Conservation (phyloP, 208 protist species). For the Leishmania martiniquensis region DNA sequence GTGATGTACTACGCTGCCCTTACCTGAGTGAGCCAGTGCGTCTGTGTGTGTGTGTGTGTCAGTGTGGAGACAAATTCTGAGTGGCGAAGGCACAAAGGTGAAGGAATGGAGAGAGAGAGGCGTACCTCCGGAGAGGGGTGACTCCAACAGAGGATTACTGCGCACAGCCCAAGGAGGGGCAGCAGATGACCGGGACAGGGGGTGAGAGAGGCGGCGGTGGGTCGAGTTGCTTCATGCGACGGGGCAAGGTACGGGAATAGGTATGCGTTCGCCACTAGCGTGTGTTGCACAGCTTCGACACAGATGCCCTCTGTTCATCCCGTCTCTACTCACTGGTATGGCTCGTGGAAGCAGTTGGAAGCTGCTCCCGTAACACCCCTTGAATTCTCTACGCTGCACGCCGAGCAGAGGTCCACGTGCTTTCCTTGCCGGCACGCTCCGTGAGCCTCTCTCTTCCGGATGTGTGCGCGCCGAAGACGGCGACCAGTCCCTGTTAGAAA, state of each 20-base stretch:
- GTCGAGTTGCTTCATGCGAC: neutral
- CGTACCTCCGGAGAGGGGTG: too few species aligned
- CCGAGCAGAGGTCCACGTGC: neutral
- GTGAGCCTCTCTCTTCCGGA: neutral
- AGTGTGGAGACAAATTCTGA: neutral
- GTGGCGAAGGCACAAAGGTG: neutral
- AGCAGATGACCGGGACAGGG: constrained; percentile 13
- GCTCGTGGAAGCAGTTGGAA: neutral
- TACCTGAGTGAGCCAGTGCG: neutral
- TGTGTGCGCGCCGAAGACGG: neutral
- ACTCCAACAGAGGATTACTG: neutral
- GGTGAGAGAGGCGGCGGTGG: neutral
- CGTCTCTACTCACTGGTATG: neutral
- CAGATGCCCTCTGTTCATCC: neutral
- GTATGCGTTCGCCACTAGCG: neutral
- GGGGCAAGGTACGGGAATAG: neutral
- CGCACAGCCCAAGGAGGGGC: neutral
- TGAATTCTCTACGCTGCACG: neutral
- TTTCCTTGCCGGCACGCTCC: neutral
- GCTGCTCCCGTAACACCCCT: neutral
- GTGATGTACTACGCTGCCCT: neutral
- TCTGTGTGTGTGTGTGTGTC: neutral
- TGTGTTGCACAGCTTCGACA: neutral
- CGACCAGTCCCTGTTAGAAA: neutral
- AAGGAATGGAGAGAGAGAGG: neutral